Conservation (phyloP, 495 filamentous ascomycete genomes). For the Talaromyces wortmannii region DNA sequence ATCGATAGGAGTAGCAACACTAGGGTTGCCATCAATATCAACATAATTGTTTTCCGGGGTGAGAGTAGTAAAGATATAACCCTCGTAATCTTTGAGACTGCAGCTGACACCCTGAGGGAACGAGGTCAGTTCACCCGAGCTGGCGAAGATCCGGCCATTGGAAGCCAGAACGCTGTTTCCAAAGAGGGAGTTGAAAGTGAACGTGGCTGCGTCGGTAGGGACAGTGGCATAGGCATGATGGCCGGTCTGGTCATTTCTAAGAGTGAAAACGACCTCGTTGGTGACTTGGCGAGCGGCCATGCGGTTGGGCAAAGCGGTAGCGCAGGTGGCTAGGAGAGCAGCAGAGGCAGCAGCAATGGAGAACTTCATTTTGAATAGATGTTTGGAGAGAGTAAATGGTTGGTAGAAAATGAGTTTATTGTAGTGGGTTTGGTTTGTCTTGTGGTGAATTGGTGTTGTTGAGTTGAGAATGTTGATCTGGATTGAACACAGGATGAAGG, state of each 20-base stretch:
- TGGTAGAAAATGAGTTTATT: background rate
- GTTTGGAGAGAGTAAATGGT: background rate
- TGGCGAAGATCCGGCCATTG: constrained; percentile 11
- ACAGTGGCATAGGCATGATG: constrained; percentile 11
- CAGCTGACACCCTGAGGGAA: constrained; percentile 12
- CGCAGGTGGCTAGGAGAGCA: constrained; percentile 10
- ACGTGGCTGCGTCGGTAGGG: constrained; percentile 7
- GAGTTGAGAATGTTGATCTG: background rate
- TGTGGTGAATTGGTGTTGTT: background rate
- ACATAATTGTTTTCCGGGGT: constrained; percentile 10
- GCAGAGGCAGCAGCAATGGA: constrained; percentile 3
- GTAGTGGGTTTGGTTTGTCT: background rate
- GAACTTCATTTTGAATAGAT: constrained; percentile 17
- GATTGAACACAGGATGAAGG: background rate
- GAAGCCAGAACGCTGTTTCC: constrained; percentile 12
- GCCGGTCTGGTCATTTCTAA: constrained; percentile 19
- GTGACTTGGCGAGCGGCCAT: constrained; percentile 6
- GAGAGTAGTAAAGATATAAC: constrained; percentile 7
- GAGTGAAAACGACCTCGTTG: constrained; percentile 9
- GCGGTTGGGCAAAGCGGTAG: constrained; percentile 6
- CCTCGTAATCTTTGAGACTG: constrained; percentile 9
- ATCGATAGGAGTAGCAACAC: constrained; percentile 9
- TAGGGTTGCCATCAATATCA: constrained; percentile 17
- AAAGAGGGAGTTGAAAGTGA: constrained; percentile 11
- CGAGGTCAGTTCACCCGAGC: constrained; percentile 12